Evolutionary conservation across 495 filamentous ascomycete species (phyloP), one percentile per base, ranked within the genome.

Genomic region (Terfezia claveryi): DNA sequence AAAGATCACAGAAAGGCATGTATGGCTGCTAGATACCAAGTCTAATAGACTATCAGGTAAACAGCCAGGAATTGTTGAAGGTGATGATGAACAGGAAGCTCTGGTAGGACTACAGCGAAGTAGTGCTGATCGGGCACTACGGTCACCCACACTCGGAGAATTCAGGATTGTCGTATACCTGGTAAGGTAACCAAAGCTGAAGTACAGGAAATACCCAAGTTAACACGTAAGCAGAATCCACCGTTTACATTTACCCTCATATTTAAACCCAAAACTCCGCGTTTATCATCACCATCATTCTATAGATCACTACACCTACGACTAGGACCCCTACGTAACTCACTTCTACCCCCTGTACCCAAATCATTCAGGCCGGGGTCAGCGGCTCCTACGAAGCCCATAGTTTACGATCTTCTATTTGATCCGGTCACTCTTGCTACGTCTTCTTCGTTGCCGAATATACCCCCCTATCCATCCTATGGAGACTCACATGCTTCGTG

Each of bases 201-300:
- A 32, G 7, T 32, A 32, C 27, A 32, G 27, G 27, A 32, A 32
- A 32, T 32, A 7, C 27, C 7, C 27, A 32, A 32, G 27, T 32
- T 32, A 32, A 32, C 27, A 37, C 38, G 49, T 50, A 41, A 38
- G 50, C 49, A 65, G 63, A 80, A 85, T 61, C 78, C 76, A 63
- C 91, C 91, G 3, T 95, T 96, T 68, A 82, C 94, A 54, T 94
- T 86, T 67, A 80, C 85, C 5, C 85, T 96, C 60, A 72, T 98
- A 14, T 95, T 96, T 69, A 74, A 83, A 50, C 73, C 79, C 11
- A 70, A 71, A 41, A 82, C 86, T 1, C 73, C 77, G 38, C 73
- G 80, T 20, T 72, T 94, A 8, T 71, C 77, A 14, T 77, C 77
- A 50, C 72, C 81, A 4, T 70, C 74, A 0, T 78, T 94, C 59